Base-by-base conservation (phyloP, 768 basidiomycete genomes). In the Leccinum fibrillosum region DNA sequence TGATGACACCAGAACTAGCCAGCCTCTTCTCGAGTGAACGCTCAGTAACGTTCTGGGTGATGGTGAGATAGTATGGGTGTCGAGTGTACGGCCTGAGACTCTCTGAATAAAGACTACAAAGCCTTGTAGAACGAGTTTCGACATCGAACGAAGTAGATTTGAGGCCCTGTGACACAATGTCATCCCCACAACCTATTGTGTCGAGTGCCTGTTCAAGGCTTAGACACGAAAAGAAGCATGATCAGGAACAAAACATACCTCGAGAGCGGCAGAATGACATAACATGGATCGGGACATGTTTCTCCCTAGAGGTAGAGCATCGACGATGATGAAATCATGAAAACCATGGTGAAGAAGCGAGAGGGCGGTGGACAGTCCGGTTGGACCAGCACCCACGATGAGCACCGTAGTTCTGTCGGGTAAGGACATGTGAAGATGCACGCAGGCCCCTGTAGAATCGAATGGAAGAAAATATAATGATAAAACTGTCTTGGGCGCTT, bases 381-480 rank as follows among this genome's bases (percentile, higher is more conserved):
- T 64, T 21, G 82, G 82, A 19, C 82, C 81, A 23, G 79, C 79
- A 26, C 80, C 81, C 6, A 83, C 76, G 30, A 84, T 73, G 50
- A 82, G 76, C 32, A 82, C 68, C 21, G 76, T 76, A 3, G 79
- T 77, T 47, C 54, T 64, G 1, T 61, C 52, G 1, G 77, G 76
- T n/a, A 77, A 64, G 25, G 72, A 63, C 61, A 62, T 62, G 35
- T 1, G 35, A 35, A 35, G 17, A 39, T 39, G 37, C 13, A 15
- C 1, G 32, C 34, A 35, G 34, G 13, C 34, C 12, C 12, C 34
- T 35, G 34, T 35, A 35, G 13, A 6, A 15, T 35, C 13, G 34
- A 13, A 35, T 12, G 34, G 13, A 35, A 13, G 34, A 30, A 30
- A 30, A 30, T 11, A 30, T 10, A 30, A 30, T 11, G 30, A 30